These are phyloP conservation scores for Bombardia bombarda DNA, from an alignment of 495 filamentous ascomycete species.

Conservation along the genomic window DNA sequence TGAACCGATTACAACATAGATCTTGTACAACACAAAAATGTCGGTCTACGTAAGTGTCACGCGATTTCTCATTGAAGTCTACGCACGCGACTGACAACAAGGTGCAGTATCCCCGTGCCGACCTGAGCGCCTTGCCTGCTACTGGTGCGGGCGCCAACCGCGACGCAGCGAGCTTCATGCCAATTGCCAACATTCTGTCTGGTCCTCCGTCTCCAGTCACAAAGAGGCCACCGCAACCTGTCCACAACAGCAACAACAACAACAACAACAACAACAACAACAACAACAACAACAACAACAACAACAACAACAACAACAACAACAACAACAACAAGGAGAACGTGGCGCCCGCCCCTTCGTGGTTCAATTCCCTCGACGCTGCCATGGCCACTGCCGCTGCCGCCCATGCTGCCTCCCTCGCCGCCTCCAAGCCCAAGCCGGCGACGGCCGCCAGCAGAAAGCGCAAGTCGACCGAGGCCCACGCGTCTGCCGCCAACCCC, in stretches of 20 bases:
- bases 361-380: no score
- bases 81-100: no score
- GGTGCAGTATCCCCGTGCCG: background rate
- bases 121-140: background rate
- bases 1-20: no score
- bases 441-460: slow-evolving; percentile 18
- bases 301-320: background rate
- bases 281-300: background rate
- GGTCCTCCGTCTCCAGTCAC: no score
- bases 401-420: background rate
- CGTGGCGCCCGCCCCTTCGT: background rate
- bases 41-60: no score
- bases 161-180: background rate
- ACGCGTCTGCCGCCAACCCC: slow-evolving; percentile 14
- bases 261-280: no score
- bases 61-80: no score
- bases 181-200: slow-evolving; percentile 3
- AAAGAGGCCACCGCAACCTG: no score
- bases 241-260: no score
- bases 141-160: background rate
- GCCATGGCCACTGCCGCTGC: no score
- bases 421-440: background rate
- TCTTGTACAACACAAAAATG: no score
- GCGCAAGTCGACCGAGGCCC: slow-evolving; percentile 21
- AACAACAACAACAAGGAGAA: background rate